A percentile compares a stretch with the other conserved stretches of the same genome.
These are phyloP conservation scores for Kitagawia praeruptora DNA, from an alignment of 129 eudicot genomes.

Conservation along the genomic window DNA sequence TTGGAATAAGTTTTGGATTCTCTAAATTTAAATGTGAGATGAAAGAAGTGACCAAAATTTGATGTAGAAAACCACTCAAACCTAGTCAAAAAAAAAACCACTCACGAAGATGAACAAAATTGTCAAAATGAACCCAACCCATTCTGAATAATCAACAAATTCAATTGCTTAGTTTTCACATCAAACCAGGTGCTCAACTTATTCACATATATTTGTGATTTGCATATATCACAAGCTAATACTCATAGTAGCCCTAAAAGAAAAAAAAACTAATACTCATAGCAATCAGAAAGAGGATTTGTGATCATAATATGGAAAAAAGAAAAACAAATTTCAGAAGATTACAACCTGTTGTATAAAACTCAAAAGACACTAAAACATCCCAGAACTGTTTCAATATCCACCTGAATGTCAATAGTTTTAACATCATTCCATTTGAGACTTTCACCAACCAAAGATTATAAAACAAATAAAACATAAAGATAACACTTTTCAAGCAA, in stretches of 20 bases:
- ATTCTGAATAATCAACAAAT: no score
- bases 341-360: not conserved
- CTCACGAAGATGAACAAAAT: no score
- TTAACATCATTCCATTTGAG: constrained; percentile 4
- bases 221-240: not conserved
- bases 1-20: no score
- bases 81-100: no score
- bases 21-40: no score
- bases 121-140: no score
- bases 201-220: not conserved
- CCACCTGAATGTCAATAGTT: not conserved
- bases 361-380: not conserved
- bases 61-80: no score
- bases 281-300: not conserved
- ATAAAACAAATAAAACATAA: not conserved
- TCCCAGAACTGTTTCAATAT: not conserved
- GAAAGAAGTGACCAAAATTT: no score
- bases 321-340: not conserved
- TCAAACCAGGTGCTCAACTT: not conserved
- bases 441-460: constrained; percentile 6
- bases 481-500: constrained; percentile 26
- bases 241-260: not conserved
- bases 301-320: not conserved
- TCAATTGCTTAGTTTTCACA: no score
- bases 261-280: not conserved